Conservation (phyloP, 1,139 yeast species). For the Hansenula lynferdii region DNA sequence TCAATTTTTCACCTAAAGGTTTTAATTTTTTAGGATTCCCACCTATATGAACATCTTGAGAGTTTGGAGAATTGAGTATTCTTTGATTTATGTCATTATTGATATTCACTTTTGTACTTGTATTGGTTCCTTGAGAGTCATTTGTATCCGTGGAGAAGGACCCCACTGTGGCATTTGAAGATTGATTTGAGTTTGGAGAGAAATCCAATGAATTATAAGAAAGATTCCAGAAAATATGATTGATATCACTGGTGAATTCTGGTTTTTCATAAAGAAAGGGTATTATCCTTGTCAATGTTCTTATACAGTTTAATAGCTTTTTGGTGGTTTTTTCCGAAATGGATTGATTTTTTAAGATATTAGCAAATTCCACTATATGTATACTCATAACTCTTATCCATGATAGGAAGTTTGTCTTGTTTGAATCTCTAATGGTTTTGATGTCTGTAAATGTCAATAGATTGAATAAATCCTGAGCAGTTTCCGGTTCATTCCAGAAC, state of each 20-base stretch:
- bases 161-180: constrained; percentile 31
- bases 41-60: constrained; percentile 22
- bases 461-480: constrained; percentile 52
- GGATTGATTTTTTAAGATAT: constrained; percentile 22
- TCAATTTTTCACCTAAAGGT: constrained; percentile 48
- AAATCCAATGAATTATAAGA: constrained; percentile 14
- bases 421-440: constrained; percentile 52
- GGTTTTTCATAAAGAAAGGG: constrained; percentile 63
- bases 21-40: constrained; percentile 4
- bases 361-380: constrained; percentile 29
- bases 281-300: constrained; percentile 59
- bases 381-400: constrained; percentile 41
- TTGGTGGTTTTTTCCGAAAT: constrained; percentile 11
- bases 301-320: constrained; percentile 51
- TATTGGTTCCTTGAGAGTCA: background rate
- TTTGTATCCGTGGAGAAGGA: constrained; percentile 32
- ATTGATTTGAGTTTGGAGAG: constrained; percentile 1
- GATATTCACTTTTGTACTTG: constrained; percentile 1
- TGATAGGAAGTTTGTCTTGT: constrained; percentile 49
- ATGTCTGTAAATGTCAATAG: constrained; percentile 55
- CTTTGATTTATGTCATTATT: background rate
- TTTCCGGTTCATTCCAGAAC: constrained; percentile 40
- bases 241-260: constrained; percentile 30
- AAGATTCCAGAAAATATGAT: constrained; percentile 42
- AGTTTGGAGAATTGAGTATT: constrained; percentile 21